Base-by-base conservation (phyloP, 176 grass and related monocot species). In the Triticum turgidum region DNA sequence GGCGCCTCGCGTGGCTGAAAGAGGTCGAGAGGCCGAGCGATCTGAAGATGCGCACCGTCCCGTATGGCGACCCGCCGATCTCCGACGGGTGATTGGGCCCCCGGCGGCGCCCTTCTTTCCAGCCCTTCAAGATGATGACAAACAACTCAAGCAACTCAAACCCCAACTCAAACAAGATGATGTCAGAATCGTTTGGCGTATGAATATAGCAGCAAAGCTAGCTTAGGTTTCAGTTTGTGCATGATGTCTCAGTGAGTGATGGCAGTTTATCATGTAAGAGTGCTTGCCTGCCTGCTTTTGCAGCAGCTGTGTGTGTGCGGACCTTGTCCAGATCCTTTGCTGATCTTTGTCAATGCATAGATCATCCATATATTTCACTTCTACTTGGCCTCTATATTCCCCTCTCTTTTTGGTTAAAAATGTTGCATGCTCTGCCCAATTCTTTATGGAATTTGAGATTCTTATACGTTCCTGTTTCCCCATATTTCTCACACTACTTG, bases 1-100 rank as follows among this genome's bases (percentile, higher is more conserved):
- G 54, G 21, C 30, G 73, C n/a, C 44, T 45, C 2, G 79, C 93
- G n/a, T 98, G 96, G 96, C 76, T 98, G 30, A 80, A 90, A 74
- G 92, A 94, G 91, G 83, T 91, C 7, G 85, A 92, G 32, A 69
- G 92, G 69, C 92, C 93, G 0, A 39, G 61, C 24, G 79, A 92
- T 56, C 65, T 94, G 79, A 94, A 91, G 89, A 98, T 98, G 86
- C 42, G 85, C 64, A 42, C 42, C 13, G 84, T 85, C 33, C 90
- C 61, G 10, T 98, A 98, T 4, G 79, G 92, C 0, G 96, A 90
- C 52, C 93, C 96, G 6, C 92, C 79, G 32, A 86, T 98, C 45
- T 90, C 93, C 9, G 90, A 88, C 67, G 52, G 80, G 74, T 91
- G 80, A 79, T 7, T 54, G 15, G 5, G 15, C 3, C 18, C 11